Percentiles rank a stretch among this genome's conserved stretches.
These are phyloP conservation scores for Lactifluus volemus DNA, from an alignment of 768 basidiomycete species.

Conservation along the genomic window DNA sequence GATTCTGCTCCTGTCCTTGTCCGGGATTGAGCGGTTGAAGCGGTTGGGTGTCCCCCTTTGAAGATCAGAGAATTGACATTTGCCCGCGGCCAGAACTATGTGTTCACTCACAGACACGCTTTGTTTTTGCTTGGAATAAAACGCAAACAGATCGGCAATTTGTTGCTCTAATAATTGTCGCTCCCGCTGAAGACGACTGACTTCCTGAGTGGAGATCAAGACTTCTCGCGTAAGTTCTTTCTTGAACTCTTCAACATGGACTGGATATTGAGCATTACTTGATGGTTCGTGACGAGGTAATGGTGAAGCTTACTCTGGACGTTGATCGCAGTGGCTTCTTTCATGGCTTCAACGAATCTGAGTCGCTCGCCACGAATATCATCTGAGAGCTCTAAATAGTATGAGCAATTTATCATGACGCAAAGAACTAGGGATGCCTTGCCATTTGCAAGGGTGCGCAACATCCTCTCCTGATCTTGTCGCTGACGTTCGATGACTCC, in stretches of 20 bases:
- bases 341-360: constrained; percentile 92
- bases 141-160: constrained; percentile 64
- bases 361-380: constrained; percentile 83
- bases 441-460: constrained; percentile 62
- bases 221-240: constrained; percentile 71
- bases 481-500: constrained; percentile 60
- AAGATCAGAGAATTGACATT: background rate
- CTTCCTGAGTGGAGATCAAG: constrained; percentile 62
- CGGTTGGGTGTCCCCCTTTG: background rate
- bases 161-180: constrained; percentile 58
- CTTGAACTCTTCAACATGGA: constrained; percentile 84
- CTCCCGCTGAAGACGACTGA: constrained; percentile 56
- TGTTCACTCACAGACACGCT: constrained; percentile 19
- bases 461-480: constrained; percentile 61
- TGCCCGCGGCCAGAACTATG: background rate
- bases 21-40: constrained; percentile 1
- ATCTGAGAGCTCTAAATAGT: constrained; percentile 57
- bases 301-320: constrained; percentile 47
- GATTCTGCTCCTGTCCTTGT: constrained; percentile 4
- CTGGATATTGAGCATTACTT: constrained; percentile 30
- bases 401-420: background rate
- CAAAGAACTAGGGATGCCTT: constrained; percentile 12
- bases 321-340: constrained; percentile 83
- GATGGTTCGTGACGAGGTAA: background rate
- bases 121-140: constrained; percentile 60